phyloP scores from a whole-genome alignment of 2,329 filamentous ascomycete genomes.

The Cadophora malorum region DNA sequence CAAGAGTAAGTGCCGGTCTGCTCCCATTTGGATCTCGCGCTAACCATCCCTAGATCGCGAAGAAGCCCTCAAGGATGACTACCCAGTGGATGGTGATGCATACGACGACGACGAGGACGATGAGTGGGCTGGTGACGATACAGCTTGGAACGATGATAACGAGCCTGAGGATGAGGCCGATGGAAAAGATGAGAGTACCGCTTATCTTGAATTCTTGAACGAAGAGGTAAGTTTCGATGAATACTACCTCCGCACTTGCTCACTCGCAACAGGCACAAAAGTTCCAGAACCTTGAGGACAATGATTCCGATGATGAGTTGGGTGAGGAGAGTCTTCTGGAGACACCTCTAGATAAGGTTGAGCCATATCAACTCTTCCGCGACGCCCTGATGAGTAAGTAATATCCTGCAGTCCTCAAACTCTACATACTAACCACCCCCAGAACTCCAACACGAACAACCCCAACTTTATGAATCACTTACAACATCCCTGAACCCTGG shows the following conservation, averaged over 20 bases:
- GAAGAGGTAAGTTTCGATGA: conserved; percentile 70
- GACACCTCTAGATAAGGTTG: conserved; percentile 92
- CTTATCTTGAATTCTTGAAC: conserved; percentile 95
- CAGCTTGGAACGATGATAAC: conserved; percentile 75
- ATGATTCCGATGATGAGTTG: conserved; percentile 83
- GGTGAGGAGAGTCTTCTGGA: conserved; percentile 94
- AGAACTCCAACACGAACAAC: conserved; percentile 91
- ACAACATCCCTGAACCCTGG: conserved; percentile 79
- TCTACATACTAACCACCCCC: conserved; percentile 30
- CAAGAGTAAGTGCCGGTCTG: conserved; percentile 66
- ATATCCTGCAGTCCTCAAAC: neutral
- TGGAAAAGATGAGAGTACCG: conserved; percentile 67
- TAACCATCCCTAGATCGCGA: conserved; percentile 72
- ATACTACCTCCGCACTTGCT: conserved; percentile 1
- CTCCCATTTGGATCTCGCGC: conserved; percentile 15
- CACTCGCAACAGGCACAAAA: conserved; percentile 72
- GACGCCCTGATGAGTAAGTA: conserved; percentile 78
- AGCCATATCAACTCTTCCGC: conserved; percentile 92
- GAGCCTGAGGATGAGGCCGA: conserved; percentile 56
- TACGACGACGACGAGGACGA: conserved; percentile 75
- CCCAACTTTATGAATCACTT: conserved; percentile 83
- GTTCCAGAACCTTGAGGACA: conserved; percentile 72
- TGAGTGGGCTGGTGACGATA: conserved; percentile 81
- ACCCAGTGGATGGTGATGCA: conserved; percentile 66
- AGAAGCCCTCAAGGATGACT: conserved; percentile 89